A percentile compares a stretch with the other conserved stretches of the same genome.
phyloP scores from a whole-genome alignment of 768 basidiomycete species.

The Tricholoma saponaceum region DNA sequence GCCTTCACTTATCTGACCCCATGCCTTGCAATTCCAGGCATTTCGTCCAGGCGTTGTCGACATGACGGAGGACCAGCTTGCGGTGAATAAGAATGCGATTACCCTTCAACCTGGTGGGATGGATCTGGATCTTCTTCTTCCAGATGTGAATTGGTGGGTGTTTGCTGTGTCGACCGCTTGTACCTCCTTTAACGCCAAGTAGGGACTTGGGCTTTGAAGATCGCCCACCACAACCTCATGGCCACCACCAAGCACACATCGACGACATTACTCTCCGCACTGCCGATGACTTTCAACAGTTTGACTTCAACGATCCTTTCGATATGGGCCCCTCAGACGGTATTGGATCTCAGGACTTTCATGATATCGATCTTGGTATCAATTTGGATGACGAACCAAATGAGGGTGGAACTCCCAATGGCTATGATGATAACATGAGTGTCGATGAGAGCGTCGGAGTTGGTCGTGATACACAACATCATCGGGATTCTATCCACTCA shows the following conservation, averaged over 20 bases:
- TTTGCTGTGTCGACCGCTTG: constrained; percentile 8
- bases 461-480: constrained; percentile 64
- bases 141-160: constrained; percentile 75
- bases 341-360: constrained; percentile 82
- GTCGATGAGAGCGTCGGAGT: constrained; percentile 64
- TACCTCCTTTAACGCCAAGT: background rate
- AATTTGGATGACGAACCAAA: constrained; percentile 66
- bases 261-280: constrained; percentile 88
- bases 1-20: background rate
- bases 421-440: constrained; percentile 50
- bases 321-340: constrained; percentile 78
- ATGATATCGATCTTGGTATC: constrained; percentile 69
- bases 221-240: constrained; percentile 57
- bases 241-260: constrained; percentile 78
- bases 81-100: constrained; percentile 83
- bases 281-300: constrained; percentile 64
- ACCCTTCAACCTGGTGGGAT: constrained; percentile 76
- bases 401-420: constrained; percentile 24
- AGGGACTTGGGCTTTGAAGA: constrained; percentile 84
- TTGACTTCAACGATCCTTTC: constrained; percentile 70
- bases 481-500: constrained; percentile 57
- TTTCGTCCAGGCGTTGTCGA: constrained; percentile 95
- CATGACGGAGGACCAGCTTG: constrained; percentile 91
- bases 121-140: constrained; percentile 76
- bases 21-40: constrained; percentile 45